Percentiles rank a stretch among this genome's conserved stretches.
These are phyloP conservation scores for Boletellus ananiceps DNA, from an alignment of 768 basidiomycete species.

Conservation along the genomic window DNA sequence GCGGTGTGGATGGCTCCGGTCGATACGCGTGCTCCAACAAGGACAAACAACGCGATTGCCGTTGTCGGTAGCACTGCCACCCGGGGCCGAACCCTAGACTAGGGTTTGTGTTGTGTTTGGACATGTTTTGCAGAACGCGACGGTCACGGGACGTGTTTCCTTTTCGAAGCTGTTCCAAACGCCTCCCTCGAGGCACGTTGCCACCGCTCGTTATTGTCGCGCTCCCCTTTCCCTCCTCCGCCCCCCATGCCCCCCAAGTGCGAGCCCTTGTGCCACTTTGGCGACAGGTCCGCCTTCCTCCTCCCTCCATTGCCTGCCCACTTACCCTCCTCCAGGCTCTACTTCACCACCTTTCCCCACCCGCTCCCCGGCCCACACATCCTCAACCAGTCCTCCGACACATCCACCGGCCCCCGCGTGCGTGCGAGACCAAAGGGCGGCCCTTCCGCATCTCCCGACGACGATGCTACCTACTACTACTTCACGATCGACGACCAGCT, in stretches of 20 bases:
- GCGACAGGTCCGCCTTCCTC: conserved; percentile 54
- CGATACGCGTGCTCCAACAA: conserved; percentile 38
- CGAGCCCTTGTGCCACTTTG: conserved; percentile 76
- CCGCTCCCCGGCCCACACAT: conserved; percentile 62
- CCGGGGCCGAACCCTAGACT: conserved; percentile 15
- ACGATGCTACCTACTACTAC: conserved; percentile 76
- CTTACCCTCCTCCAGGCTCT: conserved; percentile 52
- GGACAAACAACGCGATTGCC: conserved; percentile 36
- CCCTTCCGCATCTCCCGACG: conserved; percentile 66
- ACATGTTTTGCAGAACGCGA: conserved; percentile 29
- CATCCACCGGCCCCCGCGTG: conserved; percentile 53
- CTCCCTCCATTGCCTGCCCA: not conserved
- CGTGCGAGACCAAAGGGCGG: conserved; percentile 56
- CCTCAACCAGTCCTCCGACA: conserved; percentile 53
- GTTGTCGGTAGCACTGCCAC: no score
- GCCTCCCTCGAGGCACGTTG: conserved; percentile 29
- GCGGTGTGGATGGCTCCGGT: conserved; percentile 5
- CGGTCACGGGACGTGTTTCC: conserved; percentile 35
- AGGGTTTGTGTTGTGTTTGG: conserved; percentile 22
- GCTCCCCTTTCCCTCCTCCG: conserved; percentile 10
- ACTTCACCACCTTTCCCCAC: conserved; percentile 84
- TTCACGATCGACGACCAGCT: conserved; percentile 93
- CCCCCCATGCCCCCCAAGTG: conserved; percentile 44
- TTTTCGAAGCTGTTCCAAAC: conserved; percentile 28
- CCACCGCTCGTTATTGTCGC: conserved; percentile 23